Conservation (phyloP, 805 yeast genomes). For the Hanseniaspora lachancei region DNA sequence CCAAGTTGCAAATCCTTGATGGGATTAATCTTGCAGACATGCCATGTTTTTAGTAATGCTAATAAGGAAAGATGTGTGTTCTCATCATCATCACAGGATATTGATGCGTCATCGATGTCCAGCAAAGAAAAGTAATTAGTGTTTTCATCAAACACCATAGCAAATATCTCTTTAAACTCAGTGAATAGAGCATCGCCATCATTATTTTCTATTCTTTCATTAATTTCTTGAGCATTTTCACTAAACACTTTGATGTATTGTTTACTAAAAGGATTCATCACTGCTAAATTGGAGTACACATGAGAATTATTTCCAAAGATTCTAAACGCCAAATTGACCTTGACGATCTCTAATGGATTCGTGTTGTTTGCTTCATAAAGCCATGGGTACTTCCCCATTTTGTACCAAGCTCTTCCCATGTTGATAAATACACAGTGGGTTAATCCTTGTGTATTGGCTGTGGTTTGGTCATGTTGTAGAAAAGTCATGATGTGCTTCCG, state of each 20-base stretch:
- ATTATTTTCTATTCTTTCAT: conserved; percentile 67
- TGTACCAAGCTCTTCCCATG: conserved; percentile 95
- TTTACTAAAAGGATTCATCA: conserved; percentile 90
- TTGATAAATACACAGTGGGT: conserved; percentile 94
- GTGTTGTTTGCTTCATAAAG: conserved; percentile 33
- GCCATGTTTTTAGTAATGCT: conserved; percentile 93
- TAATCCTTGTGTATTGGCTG: conserved; percentile 97
- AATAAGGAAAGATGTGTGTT: conserved; percentile 81
- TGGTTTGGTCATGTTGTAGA: conserved; percentile 82
- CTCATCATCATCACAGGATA: conserved; percentile 59
- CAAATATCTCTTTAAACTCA: conserved; percentile 53
- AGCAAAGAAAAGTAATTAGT: conserved; percentile 12
- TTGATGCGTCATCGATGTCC: conserved; percentile 12
- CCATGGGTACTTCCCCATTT: conserved; percentile 82
- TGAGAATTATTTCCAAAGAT: conserved; percentile 94
- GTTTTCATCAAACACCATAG: conserved; percentile 62
- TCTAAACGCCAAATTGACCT: conserved; percentile 80
- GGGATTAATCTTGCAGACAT: conserved; percentile 68
- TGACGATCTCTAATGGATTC: conserved; percentile 87
- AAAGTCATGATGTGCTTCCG: conserved; percentile 66
- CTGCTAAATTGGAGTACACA: conserved; percentile 94
- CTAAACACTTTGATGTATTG: conserved; percentile 83
- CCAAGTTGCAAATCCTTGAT: conserved; percentile 95
- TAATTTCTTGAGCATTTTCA: conserved; percentile 66
- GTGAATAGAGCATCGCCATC: conserved; percentile 42